These are phyloP conservation scores for Cystobasidiaceae sp. DNA, from an alignment of 1,284 basidiomycete genomes.

Conservation along the genomic window DNA sequence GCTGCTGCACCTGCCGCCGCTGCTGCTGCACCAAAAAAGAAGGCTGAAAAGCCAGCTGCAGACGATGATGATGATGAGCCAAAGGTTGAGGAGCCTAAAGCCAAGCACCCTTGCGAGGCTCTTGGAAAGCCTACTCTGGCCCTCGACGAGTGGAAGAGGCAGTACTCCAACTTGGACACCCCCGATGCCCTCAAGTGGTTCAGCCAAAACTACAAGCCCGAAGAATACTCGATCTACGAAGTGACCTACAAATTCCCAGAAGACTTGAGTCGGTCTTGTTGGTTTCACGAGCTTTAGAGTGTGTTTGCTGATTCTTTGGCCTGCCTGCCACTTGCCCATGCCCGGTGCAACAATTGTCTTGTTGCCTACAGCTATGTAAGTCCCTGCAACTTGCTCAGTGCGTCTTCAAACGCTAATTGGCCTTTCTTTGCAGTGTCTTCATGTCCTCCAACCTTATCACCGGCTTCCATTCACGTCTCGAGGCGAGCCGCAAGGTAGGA, in stretches of 20 bases:
- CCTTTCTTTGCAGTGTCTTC: no score
- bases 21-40: slow-evolving; percentile 56
- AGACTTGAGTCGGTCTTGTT: slow-evolving; percentile 65
- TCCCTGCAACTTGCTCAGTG: background rate
- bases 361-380: no score
- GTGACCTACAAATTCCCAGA: slow-evolving; percentile 96
- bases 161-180: slow-evolving; percentile 71
- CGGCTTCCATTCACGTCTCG: slow-evolving; percentile 93
- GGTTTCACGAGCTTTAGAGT: no score
- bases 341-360: no score
- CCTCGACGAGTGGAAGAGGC: slow-evolving; percentile 96
- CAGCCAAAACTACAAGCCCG: slow-evolving; percentile 68
- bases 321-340: no score
- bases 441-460: slow-evolving; percentile 79
- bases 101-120: slow-evolving; percentile 84
- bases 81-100: slow-evolving; percentile 62
- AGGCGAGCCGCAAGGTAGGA: slow-evolving; percentile 69
- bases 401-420: no score
- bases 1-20: slow-evolving; percentile 38
- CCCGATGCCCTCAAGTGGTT: slow-evolving; percentile 43
- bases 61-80: slow-evolving; percentile 59
- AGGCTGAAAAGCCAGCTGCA: slow-evolving; percentile 57
- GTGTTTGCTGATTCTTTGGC: no score
- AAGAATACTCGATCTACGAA: slow-evolving; percentile 86
- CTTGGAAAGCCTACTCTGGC: slow-evolving; percentile 82